Evolutionary conservation across 495 filamentous ascomycete species (phyloP).

Genomic region (Aspergillus ellipticus): DNA sequence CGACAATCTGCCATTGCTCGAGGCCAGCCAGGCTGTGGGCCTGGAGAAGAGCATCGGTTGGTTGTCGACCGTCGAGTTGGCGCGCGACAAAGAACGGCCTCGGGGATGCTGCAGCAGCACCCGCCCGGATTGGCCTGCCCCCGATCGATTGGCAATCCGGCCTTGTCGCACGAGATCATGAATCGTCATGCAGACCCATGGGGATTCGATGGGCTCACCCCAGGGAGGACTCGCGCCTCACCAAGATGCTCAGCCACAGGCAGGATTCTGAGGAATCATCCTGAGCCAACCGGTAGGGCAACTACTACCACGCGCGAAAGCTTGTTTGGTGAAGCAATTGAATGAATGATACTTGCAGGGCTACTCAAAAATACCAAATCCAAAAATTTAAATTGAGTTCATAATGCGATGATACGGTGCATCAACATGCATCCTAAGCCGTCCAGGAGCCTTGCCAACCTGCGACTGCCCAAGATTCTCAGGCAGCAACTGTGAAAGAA

Average conservation of each 20-base stretch:
- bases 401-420: neutral
- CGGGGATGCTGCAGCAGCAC: neutral
- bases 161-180: neutral
- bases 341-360: too few species aligned
- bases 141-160: neutral
- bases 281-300: neutral
- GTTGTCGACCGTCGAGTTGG: conserved; percentile 1
- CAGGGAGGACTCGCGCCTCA: neutral
- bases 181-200: neutral
- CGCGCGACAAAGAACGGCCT: conserved; percentile 7
- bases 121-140: neutral
- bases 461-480: too few species aligned
- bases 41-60: neutral
- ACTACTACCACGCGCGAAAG: too few species aligned
- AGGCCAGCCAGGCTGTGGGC: neutral
- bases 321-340: neutral
- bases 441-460: too few species aligned
- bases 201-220: neutral
- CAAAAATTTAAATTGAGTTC: neutral
- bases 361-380: neutral
- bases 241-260: neutral
- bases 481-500: conserved; percentile 57
- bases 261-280: neutral
- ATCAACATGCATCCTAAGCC: neutral
- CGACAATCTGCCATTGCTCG: neutral